Evolutionary conservation across 805 yeast genomes (phyloP).

Genomic region (Debaryomyces tyrocola): DNA sequence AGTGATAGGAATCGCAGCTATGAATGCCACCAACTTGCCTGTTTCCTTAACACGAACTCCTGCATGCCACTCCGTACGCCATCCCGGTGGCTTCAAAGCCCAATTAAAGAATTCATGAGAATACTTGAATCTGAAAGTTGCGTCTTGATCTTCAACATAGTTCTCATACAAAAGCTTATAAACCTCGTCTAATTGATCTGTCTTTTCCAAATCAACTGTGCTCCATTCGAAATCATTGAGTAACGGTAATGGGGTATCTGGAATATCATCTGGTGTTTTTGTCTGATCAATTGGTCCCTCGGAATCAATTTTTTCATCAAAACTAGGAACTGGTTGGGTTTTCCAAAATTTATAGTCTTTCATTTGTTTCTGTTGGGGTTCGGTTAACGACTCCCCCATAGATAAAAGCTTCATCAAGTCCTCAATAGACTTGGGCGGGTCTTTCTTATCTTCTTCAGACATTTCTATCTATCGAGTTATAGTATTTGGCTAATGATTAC

Average conservation of each 20-base stretch:
- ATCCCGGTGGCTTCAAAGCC: conserved; percentile 95
- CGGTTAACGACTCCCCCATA: conserved; percentile 54
- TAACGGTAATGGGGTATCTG: conserved; percentile 68
- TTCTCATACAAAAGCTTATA: conserved; percentile 79
- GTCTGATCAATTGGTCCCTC: conserved; percentile 81
- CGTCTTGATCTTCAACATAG: conserved; percentile 93
- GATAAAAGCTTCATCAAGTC: conserved; percentile 58
- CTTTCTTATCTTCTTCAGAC: conserved; percentile 10
- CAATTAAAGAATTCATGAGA: conserved; percentile 80
- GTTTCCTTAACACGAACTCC: conserved; percentile 85
- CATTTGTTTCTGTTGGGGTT: conserved; percentile 67
- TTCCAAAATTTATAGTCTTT: conserved; percentile 95
- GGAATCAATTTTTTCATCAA: conserved; percentile 61
- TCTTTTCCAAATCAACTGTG: conserved; percentile 59
- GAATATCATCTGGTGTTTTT: conserved; percentile 72
- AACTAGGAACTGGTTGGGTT: conserved; percentile 89
- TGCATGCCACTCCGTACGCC: conserved; percentile 83
- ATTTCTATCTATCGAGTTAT: background rate
- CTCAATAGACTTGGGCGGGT: conserved; percentile 44
- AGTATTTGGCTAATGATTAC: too few species aligned
- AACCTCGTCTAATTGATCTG: conserved; percentile 68
- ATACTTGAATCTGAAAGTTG: conserved; percentile 88
- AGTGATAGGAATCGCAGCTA: conserved; percentile 82
- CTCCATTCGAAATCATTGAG: conserved; percentile 87
- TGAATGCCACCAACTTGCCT: conserved; percentile 84